Evolutionary conservation across 768 basidiomycete species (phyloP), one percentile per base, ranked within the genome.

Genomic region (Dendrothele bispora): DNA sequence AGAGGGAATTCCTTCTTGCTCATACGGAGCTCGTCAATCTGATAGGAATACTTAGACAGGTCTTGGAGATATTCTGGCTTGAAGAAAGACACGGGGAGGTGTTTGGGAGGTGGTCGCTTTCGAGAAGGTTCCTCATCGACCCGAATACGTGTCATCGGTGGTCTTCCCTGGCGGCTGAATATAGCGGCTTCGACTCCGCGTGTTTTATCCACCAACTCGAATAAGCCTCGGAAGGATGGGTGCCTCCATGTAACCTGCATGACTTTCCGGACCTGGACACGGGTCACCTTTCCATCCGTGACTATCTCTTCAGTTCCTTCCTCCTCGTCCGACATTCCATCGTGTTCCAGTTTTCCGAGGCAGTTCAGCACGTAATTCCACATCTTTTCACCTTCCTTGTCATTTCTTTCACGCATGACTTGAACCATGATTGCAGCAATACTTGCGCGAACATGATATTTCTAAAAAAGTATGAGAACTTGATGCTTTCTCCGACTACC

Each of bases 271-370:
- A 43, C 41, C 12, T 27, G 24, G 14, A 25, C 18, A 8, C 29
- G 24, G 24, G 27, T 29, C 41, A 14, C 29, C 17, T 25, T 18
- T 25, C 41, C 41, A 14, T 43, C 24, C 10, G 29, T 29, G 14
- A 20, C 27, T 28, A 43, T 24, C 15, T 27, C 25, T 1, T 22
- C 37, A 26, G 18, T 38, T 26, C 18, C 46, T n/a, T 39, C 46
- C 30, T 47, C 46, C 37, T 47, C 46, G 7, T 47, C 46, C 12
- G 46, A 47, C 46, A 24, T 21, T 22, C 46, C 46, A 12, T 39
- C 21, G 39, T 20, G 24, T 5, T 36, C 46, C 10, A 47, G 21
- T 24, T 29, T 47, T 17, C 30, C 46, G 7, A 38, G 26, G 24
- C 35, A 24, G 4, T 17, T 39, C 8, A 47, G 36, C 20, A 18